Base-by-base conservation (phyloP, 163 green algal species). In the Scenedesmus sp. region DNA sequence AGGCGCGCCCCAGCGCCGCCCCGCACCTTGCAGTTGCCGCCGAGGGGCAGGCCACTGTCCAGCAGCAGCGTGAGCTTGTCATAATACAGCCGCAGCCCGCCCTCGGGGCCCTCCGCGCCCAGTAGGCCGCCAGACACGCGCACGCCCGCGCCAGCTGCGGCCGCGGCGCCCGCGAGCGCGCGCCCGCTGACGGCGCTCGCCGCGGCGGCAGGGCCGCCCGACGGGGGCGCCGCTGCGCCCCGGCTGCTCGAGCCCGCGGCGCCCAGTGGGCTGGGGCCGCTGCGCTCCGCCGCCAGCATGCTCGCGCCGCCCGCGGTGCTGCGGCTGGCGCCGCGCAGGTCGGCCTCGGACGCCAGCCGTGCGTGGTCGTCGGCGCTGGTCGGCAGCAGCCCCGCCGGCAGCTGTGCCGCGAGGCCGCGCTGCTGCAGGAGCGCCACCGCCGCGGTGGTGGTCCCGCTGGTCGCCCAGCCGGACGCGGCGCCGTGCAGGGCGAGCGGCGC, bases 21-120 rank as follows among this genome's bases (percentile, higher is more conserved):
- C 4, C 57, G 9, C 22, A 95, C 87, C 13, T 84, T 91, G 33
- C 92, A 80, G 83, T 95, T 89, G 22, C 91, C 91, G 18, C 89
- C 88, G 53, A 94, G 63, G 33, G 91, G 84, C 76, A 93, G 86
- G 24, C 77, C 78, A 3, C 84, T 86, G 62, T 91, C 88, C 4
- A 77, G 78, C 29, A 82, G 77, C 18, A 78, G 67, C 29, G 84
- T 83, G 13, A 84, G 63, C 44, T 81, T 79, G 56, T 73, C 78
- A 3, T 77, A 76, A 42, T 91, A 72, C 66, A 91, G 26, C 48
- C 76, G 58, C 60, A 76, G 45, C 22, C 70, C 66, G 14, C 3
- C 42, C 13, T 77, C 54, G 10, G 39, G 39, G 7, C 39, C 39
- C 39, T 47, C 39, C 11, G 44, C 69, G 54, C 24, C 28, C 69